These are phyloP conservation scores for Petunia hybrid DNA, from an alignment of 305 asterid species.

Conservation along the genomic window DNA sequence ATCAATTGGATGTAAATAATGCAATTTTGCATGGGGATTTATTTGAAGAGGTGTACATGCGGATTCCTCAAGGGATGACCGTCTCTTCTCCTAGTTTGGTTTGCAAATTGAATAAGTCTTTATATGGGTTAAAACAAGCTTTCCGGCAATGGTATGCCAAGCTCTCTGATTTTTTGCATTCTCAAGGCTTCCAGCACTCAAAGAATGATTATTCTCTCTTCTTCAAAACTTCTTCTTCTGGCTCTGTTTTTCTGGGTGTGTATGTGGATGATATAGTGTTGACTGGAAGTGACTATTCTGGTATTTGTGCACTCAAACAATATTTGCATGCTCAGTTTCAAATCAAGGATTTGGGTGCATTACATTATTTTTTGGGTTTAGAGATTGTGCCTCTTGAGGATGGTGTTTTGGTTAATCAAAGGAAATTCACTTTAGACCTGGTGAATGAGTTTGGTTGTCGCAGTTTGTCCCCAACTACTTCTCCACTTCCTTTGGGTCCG, in stretches of 20 bases:
- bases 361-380: not conserved
- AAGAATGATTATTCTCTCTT: too few relatives aligned
- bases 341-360: too few relatives aligned
- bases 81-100: too few relatives aligned
- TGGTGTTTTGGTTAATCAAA: not conserved
- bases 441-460: not conserved
- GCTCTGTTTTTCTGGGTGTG: not conserved
- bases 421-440: not conserved
- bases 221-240: not conserved
- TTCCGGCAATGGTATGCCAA: too few relatives aligned
- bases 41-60: too few relatives aligned
- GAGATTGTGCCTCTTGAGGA: not conserved
- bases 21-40: too few relatives aligned
- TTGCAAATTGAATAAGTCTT: too few relatives aligned
- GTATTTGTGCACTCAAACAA: not conserved
- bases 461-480: not conserved
- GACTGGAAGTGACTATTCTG: not conserved
- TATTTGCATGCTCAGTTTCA: not conserved
- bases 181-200: too few relatives aligned
- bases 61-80: too few relatives aligned
- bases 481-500: not conserved
- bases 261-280: not conserved
- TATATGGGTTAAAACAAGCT: too few relatives aligned
- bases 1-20: too few relatives aligned
- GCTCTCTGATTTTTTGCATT: too few relatives aligned